Evolutionary conservation across 768 basidiomycete genomes (phyloP).

Genomic region (Suillus fuscotomentosus): DNA sequence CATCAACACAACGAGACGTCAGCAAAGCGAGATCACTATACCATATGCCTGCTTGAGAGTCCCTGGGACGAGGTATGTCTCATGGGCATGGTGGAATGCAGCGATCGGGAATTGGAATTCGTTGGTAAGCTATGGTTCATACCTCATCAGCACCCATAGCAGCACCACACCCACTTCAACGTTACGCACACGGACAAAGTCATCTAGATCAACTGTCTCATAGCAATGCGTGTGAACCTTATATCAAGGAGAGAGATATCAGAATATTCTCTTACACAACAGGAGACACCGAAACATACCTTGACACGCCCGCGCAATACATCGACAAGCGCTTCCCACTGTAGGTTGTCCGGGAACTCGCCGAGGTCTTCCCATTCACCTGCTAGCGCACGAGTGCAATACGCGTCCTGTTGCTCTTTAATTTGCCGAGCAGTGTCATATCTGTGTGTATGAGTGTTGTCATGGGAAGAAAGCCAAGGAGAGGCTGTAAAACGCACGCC

Average conservation of each 20-base stretch:
- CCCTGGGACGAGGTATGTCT: slow-evolving; percentile 86
- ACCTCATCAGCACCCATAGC: not conserved
- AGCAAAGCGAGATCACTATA: slow-evolving; percentile 9
- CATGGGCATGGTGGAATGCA: slow-evolving; percentile 86
- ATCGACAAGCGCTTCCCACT: slow-evolving; percentile 80
- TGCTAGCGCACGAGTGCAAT: slow-evolving; percentile 42
- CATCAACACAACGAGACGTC: not conserved
- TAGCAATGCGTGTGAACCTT: slow-evolving; percentile 43
- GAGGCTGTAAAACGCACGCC: slow-evolving; percentile 32
- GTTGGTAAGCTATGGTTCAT: slow-evolving; percentile 64
- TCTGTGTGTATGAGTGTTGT: slow-evolving; percentile 18
- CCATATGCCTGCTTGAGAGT: slow-evolving; percentile 71
- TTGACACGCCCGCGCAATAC: slow-evolving; percentile 87
- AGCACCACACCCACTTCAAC: not conserved
- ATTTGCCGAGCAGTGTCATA: slow-evolving; percentile 56
- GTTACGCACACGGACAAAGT: slow-evolving; percentile 57
- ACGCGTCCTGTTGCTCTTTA: slow-evolving; percentile 53
- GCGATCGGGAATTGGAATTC: slow-evolving; percentile 86
- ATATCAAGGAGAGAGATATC: not conserved
- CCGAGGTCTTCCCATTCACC: slow-evolving; percentile 40
- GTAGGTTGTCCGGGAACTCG: slow-evolving; percentile 65
- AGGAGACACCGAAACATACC: slow-evolving; percentile 22
- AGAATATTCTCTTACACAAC: not conserved
- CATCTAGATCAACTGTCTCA: slow-evolving; percentile 66
- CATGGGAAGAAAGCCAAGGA: not conserved